These are phyloP conservation scores for Macaranga tanarius DNA, from an alignment of 441 rosid species.

Conservation along the genomic window DNA sequence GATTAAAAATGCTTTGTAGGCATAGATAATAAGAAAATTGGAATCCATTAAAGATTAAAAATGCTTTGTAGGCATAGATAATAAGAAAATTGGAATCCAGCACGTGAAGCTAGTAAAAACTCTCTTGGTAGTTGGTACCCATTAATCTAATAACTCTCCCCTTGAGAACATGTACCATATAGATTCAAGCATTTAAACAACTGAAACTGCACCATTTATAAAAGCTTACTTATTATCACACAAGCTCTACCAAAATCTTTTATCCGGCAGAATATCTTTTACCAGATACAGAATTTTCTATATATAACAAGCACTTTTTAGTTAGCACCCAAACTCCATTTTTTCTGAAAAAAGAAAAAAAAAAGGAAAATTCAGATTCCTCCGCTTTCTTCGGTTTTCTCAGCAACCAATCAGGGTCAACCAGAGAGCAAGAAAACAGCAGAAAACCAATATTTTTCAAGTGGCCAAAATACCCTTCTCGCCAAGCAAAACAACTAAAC, in stretches of 20 bases:
- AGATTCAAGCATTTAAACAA: neutral
- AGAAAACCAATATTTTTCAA: neutral
- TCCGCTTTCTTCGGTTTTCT: neutral
- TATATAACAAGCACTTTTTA: neutral
- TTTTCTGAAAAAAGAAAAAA: neutral
- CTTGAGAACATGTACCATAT: too few relatives aligned
- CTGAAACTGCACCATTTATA: neutral
- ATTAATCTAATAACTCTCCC: neutral
- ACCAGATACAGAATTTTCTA: neutral
- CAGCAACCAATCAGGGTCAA: conserved; percentile 17
- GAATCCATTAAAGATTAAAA: neutral
- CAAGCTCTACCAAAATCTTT: neutral
- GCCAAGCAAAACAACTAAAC: conserved; percentile 3
- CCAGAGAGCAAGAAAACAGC: neutral
- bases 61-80: neutral
- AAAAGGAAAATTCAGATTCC: neutral
- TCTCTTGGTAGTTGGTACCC: neutral
- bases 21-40: too few relatives aligned
- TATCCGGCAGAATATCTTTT: neutral
- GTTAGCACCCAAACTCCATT: neutral
- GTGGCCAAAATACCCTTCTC: conserved; percentile 24
- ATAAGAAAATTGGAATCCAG: too few relatives aligned
- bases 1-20: neutral
- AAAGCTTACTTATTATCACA: neutral
- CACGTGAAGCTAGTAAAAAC: neutral